Evolutionary conservation across 352 stramenopile species (phyloP), one percentile per base, ranked within the genome.

Genomic region (Phytopythium kandeliae): DNA sequence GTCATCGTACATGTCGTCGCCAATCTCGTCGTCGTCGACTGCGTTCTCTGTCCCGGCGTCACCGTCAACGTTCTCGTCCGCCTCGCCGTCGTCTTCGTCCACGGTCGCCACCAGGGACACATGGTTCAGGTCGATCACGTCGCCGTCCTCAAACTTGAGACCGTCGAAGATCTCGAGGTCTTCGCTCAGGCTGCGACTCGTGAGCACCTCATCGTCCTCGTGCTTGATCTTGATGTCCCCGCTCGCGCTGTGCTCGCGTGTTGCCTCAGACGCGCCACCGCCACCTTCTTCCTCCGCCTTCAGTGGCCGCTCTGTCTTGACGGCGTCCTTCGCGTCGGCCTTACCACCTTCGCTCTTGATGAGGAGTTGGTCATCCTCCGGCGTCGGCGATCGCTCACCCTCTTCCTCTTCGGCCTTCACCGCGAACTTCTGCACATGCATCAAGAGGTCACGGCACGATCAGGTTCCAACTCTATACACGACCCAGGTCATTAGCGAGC

Each of bases 151-250:
- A 63, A 94, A 94, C 58, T 94, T 89, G 44, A 94, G 69, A 5
- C 84, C 84, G 36, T 92, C 81, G 46, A 94, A 94, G 30, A 94
- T 85, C 53, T 84, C 79, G 19, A 94, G 55, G 49, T 94, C 84
- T 22, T 83, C 77, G 48, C 82, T 86, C 35, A 90, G 55, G 55
- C 80, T 90, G 58, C 89, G 68, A 49, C 62, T 90, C 28, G 75
- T 91, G 36, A 88, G 62, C 21, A 69, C 69, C 28, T 86, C 78
- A 8, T 87, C 72, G 13, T 46, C 40, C 15, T 46, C 40, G 7
- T 12, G 12, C 22, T 46, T 46, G 22, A 46, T 7, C 38, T 31
- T 31, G 22, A 45, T 16, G 37, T 5, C 19, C 11, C 2, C 38
- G 8, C 28, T 13, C 13, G 4, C 21, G 24, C n/a, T 30, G 11